Conservation (phyloP, 768 basidiomycete species). For the Pleurotus ostreatus region DNA sequence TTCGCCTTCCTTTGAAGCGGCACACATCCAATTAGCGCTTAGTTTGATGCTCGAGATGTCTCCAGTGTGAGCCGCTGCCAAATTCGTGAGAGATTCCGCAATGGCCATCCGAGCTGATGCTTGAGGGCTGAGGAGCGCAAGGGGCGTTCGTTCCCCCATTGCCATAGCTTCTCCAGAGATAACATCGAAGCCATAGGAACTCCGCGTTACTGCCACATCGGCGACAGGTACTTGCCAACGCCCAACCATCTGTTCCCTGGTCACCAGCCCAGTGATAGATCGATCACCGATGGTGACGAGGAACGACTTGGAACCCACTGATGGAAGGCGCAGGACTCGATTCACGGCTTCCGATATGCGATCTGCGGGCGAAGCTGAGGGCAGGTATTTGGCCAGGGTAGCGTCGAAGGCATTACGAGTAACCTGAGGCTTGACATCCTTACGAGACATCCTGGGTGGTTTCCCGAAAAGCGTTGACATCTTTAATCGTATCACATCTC, state of each 20-base stretch:
- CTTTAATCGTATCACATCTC: conserved; percentile 80
- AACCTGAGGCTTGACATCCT: conserved; percentile 46
- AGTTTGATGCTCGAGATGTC: conserved; percentile 78
- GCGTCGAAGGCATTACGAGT: conserved; percentile 61
- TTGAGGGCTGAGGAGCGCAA: conserved; percentile 82
- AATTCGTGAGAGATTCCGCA: conserved; percentile 89
- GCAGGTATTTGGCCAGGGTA: conserved; percentile 63
- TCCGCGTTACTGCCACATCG: conserved; percentile 94
- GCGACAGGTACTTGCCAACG: conserved; percentile 98
- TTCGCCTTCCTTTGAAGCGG: conserved; percentile 84
- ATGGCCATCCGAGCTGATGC: conserved; percentile 97
- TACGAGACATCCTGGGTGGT: conserved; percentile 85
- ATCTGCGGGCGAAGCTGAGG: conserved; percentile 32
- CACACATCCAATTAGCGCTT: conserved; percentile 99
- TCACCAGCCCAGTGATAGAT: conserved; percentile 88
- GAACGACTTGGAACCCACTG: conserved; percentile 95
- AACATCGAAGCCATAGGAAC: conserved; percentile 89
- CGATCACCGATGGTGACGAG: conserved; percentile 98
- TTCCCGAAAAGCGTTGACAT: conserved; percentile 98
- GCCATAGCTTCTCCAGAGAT: conserved; percentile 93
- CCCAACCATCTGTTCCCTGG: conserved; percentile 98
- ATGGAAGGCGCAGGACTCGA: conserved; percentile 86
- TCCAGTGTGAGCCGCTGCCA: conserved; percentile 74
- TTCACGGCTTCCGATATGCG: conserved; percentile 62
- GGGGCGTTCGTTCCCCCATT: conserved; percentile 93